A percentile compares a stretch with the other conserved stretches of the same genome.
phyloP scores from a whole-genome alignment of 331 rosid species.

The Pyrus hybrid region DNA sequence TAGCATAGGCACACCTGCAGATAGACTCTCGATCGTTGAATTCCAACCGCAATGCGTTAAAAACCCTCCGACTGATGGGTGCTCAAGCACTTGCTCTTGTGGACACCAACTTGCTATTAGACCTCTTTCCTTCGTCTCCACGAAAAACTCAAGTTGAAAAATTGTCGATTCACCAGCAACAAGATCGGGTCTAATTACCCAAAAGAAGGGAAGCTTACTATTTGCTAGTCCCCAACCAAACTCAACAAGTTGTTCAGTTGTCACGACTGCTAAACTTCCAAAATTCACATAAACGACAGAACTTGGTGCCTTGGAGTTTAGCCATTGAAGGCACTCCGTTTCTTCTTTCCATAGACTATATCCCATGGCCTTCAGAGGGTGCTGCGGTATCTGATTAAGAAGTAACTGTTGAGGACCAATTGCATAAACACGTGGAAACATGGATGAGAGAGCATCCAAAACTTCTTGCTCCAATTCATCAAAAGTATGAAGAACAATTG shows the following conservation, averaged over 20 bases:
- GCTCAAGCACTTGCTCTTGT: not conserved
- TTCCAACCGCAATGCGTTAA: not conserved
- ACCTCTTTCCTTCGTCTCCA: slow-evolving; percentile 7
- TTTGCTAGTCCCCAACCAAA: slow-evolving; percentile 46
- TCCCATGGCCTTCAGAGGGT: not conserved
- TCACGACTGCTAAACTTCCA: slow-evolving; percentile 33
- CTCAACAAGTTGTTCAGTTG: slow-evolving; percentile 30
- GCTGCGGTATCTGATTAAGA: slow-evolving; percentile 17
- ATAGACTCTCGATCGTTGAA: not conserved
- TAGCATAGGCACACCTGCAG: not conserved
- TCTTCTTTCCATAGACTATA: slow-evolving; percentile 45
- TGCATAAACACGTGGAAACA: slow-evolving; percentile 29
- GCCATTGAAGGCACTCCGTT: slow-evolving; percentile 38
- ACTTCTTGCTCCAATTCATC: slow-evolving; percentile 34
- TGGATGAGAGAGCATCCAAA: slow-evolving; percentile 23
- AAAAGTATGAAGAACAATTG: slow-evolving; percentile 26
- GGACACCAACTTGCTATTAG: not conserved
- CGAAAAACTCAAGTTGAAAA: slow-evolving; percentile 20
- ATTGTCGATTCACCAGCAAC: slow-evolving; percentile 14
- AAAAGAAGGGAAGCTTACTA: slow-evolving; percentile 29
- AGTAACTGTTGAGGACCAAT: slow-evolving; percentile 40
- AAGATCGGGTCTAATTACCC: slow-evolving; percentile 52
- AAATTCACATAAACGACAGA: slow-evolving; percentile 43
- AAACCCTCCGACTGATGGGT: not conserved
- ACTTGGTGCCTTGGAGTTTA: slow-evolving; percentile 22